Base-by-base conservation (phyloP, 164 flowering plant species). In the Kalanchoe fedtschenkoi region DNA sequence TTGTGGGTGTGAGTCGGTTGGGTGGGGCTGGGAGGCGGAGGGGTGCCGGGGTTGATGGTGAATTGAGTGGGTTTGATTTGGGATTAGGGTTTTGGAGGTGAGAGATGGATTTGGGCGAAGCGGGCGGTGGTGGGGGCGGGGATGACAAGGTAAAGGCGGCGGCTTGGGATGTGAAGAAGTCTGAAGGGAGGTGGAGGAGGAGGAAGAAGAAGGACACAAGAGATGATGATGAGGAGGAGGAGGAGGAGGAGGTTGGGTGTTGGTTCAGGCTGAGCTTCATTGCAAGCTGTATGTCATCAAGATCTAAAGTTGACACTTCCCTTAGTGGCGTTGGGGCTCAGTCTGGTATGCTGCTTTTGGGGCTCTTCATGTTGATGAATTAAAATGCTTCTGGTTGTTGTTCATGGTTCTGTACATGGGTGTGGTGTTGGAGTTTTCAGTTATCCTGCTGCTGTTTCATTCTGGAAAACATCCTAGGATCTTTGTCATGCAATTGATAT, bases 211-310 rank as follows among this genome's bases (percentile, higher is more conserved):
- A 38, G 39, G 34, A 64, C 17, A 39, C 42, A 38, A 60, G 55
- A 41, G 69, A 60, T 53, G 67, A 63, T 65, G 69, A 73, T 66
- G 63, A 61, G 28, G 57, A 47, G n/a, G 69, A 46, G 4, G 69
- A 16, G 13, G 70, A 3, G 15, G 76, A 35, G 26, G 78, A 71
- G 51, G 81, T 70, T 42, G 87, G 95, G 60, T 85, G 95, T 70
- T 87, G 91, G 88, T 30, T 74, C 65, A 79, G 72, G 70, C 67
- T 79, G 62, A 81, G 81, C 68, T 71, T 83, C 62, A 69, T 83
- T 60, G 79, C 84, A 5, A 72, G 81, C 71, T 85, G 90, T 77
- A 74, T 87, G 68, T 80, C 84, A 70, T 81, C 95, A 61, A 87
- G 89, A 80, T 82, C 82, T 66, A 81, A 81, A 71, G 85, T 81